phyloP scores from a whole-genome alignment of 2,329 filamentous ascomycete species.

The Grosmannia clavigera region DNA sequence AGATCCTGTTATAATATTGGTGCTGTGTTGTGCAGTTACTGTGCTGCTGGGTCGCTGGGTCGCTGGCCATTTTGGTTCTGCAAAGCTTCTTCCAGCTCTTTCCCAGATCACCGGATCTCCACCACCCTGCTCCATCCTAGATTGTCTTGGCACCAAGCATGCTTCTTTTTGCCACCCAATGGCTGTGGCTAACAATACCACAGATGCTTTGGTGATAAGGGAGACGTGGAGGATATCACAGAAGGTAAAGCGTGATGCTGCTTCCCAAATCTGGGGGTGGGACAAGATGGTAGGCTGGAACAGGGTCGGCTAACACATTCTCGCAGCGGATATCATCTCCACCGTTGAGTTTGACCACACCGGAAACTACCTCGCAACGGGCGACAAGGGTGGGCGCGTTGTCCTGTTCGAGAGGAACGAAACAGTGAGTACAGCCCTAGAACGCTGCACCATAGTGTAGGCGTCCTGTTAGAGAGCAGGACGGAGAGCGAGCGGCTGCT shows the following conservation, averaged over 20 bases:
- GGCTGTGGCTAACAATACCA: neutral
- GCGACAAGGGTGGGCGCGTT: conserved; percentile 76
- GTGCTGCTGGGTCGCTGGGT: neutral
- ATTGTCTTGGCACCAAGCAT: neutral
- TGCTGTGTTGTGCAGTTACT: neutral
- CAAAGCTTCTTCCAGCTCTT: neutral
- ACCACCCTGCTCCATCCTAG: neutral
- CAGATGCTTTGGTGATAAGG: conserved; percentile 99
- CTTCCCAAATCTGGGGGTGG: neutral
- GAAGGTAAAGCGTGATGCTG: conserved; percentile 51
- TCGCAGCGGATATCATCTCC: conserved; percentile 73
- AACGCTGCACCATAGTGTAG: neutral
- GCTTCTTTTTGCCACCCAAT: neutral
- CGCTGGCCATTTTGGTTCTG: neutral
- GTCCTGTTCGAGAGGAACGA: conserved; percentile 89
- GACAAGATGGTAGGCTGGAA: neutral
- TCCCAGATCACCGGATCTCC: neutral
- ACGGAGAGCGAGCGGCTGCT: neutral
- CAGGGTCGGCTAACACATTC: neutral
- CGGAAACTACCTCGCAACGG: conserved; percentile 80
- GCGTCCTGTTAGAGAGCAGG: neutral
- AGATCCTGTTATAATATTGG: neutral
- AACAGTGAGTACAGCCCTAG: conserved; percentile 50
- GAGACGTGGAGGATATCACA: conserved; percentile 97
- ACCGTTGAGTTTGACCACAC: conserved; percentile 87